Conservation (phyloP, 2,329 filamentous ascomycete genomes). For the Colletotrichum sp. region DNA sequence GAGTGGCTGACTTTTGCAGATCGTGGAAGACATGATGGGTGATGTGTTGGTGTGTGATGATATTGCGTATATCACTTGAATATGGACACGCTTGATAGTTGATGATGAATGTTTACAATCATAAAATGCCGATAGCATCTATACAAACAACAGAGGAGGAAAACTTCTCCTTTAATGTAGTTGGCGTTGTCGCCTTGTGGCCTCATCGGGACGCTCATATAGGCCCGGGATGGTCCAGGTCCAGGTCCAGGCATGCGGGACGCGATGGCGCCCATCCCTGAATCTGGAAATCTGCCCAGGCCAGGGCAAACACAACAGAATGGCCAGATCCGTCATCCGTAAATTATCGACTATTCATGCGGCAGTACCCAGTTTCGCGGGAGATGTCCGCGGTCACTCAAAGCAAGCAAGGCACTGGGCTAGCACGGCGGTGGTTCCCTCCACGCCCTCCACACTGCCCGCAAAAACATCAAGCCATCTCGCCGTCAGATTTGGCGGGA, state of each 20-base stretch:
- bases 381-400: not conserved
- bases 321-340: constrained; percentile 1
- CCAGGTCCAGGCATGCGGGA: constrained; percentile 12
- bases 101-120: not conserved
- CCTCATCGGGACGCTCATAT: constrained; percentile 23
- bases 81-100: not conserved
- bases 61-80: not conserved
- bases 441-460: not conserved
- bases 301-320: not conserved
- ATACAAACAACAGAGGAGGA: not conserved
- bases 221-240: constrained; percentile 12
- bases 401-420: not conserved
- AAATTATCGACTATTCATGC: not conserved
- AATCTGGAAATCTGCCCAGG: not conserved
- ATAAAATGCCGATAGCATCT: not conserved
- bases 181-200: constrained; percentile 24
- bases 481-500: constrained; percentile 5
- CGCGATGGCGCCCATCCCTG: constrained; percentile 9
- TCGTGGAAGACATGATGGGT: constrained; percentile 7
- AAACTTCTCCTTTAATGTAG: constrained; percentile 3
- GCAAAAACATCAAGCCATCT: constrained; percentile 9
- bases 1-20: constrained; percentile 4
- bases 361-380: constrained; percentile 1
- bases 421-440: not conserved
- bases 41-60: not conserved